These are phyloP conservation scores for Botryotinia narcissicola DNA, from an alignment of 2,329 filamentous ascomycete genomes.

Conservation along the genomic window DNA sequence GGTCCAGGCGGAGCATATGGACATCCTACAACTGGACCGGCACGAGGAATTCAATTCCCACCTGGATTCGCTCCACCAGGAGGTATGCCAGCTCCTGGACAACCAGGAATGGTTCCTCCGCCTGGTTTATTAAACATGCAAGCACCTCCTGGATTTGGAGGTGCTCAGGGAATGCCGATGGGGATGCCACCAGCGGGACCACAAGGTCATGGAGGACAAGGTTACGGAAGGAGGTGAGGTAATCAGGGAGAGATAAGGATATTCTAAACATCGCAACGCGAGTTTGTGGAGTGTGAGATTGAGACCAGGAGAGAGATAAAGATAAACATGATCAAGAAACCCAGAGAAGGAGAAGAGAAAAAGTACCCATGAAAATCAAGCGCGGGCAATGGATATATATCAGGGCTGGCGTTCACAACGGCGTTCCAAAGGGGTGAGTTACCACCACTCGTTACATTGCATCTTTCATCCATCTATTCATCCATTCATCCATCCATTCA, in stretches of 20 bases:
- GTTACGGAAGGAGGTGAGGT: conserved; percentile 16
- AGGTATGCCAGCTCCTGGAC: not conserved
- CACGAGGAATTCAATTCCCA: conserved; percentile 39
- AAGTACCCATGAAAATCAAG: not conserved
- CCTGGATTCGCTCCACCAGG: conserved; percentile 40
- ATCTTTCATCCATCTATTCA: not conserved
- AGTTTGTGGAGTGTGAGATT: not conserved
- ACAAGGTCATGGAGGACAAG: conserved; percentile 27
- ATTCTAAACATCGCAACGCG: not conserved
- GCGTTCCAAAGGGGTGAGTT: conserved; percentile 14
- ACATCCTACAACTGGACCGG: not conserved
- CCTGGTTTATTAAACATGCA: conserved; percentile 27
- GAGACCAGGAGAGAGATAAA: too few relatives aligned
- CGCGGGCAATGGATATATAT: conserved; percentile 4
- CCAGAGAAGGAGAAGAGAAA: not conserved
- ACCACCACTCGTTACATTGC: not conserved
- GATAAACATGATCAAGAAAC: too few relatives aligned
- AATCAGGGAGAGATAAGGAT: not conserved
- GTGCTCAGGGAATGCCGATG: conserved; percentile 29
- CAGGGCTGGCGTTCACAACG: not conserved
- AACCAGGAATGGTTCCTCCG: not conserved
- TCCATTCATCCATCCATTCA: not conserved
- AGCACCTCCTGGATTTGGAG: conserved; percentile 36
- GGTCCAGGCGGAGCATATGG: conserved; percentile 33
- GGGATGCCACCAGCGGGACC: conserved; percentile 34